Conservation (phyloP, 108 stramenopile genomes). For the Hondaea fermentalgiana region DNA sequence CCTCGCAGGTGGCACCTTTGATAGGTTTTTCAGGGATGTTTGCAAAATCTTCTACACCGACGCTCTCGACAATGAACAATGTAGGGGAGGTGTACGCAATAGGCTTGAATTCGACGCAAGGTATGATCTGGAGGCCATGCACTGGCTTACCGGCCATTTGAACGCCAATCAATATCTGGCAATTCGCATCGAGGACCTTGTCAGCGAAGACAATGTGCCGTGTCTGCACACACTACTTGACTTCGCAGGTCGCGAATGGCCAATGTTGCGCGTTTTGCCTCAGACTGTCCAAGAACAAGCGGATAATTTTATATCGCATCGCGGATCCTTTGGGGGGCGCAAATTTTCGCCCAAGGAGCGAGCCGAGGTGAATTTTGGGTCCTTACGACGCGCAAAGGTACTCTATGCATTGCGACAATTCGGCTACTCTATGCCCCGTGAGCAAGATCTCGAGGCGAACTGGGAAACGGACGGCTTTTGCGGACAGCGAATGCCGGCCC, state of each 20-base stretch:
- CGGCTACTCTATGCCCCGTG: background rate
- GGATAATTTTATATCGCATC: background rate
- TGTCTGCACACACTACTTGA: background rate
- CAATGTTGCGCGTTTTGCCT: background rate
- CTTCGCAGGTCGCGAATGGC: background rate
- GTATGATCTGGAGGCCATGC: background rate
- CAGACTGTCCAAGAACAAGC: background rate
- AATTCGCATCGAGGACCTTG: background rate
- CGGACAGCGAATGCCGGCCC: background rate
- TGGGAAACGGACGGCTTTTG: background rate
- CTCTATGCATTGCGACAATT: background rate
- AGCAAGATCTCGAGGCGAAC: background rate
- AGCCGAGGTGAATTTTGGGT: background rate
- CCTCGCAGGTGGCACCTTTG: background rate
- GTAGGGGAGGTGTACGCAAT: background rate
- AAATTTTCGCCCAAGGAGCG: background rate
- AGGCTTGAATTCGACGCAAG: background rate
- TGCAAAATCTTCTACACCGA: background rate
- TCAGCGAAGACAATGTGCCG: background rate
- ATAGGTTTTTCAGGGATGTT: background rate
- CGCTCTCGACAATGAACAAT: background rate
- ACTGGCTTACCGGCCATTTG: background rate
- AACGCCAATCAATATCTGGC: background rate
- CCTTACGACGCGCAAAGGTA: background rate
- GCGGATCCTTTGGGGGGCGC: background rate